Evolutionary conservation across 768 basidiomycete genomes (phyloP).

Genomic region (Boletus sensibilis): DNA sequence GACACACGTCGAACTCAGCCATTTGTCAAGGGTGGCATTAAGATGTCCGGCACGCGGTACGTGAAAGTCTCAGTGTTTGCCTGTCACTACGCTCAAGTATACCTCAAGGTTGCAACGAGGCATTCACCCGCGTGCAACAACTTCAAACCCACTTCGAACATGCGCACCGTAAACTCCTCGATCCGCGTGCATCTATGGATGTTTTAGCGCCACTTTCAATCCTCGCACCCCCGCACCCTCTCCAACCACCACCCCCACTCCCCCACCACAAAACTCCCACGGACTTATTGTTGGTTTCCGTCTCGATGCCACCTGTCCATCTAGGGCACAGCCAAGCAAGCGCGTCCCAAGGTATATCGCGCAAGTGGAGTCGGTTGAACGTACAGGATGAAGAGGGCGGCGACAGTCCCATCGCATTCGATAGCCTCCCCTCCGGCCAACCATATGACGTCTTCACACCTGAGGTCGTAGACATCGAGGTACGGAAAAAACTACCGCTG

Average conservation of each 20-base stretch:
- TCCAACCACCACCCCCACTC: constrained; percentile 18
- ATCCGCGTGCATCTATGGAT: constrained; percentile 6
- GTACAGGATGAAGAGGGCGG: constrained; percentile 23
- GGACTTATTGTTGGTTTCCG: not conserved
- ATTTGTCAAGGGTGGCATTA: constrained; percentile 30
- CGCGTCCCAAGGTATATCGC: constrained; percentile 18
- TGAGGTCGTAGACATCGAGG: constrained; percentile 5
- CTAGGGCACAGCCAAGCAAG: constrained; percentile 13
- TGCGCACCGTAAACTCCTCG: constrained; percentile 22
- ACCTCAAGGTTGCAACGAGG: constrained; percentile 23
- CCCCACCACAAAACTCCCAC: not conserved
- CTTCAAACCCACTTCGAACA: constrained; percentile 26
- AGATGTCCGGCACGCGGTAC: constrained; percentile 27
- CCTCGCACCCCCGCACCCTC: constrained; percentile 18
- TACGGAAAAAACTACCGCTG: constrained; percentile 9
- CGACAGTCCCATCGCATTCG: constrained; percentile 18
- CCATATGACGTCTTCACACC: not conserved
- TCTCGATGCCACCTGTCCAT: constrained; percentile 13
- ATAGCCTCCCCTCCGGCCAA: constrained; percentile 16
- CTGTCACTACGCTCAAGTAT: constrained; percentile 3
- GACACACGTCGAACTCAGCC: constrained; percentile 31
- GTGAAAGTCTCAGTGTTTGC: not conserved
- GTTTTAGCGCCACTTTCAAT: constrained; percentile 21
- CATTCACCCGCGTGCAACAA: constrained; percentile 26
- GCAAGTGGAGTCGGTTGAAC: constrained; percentile 34